Percentiles rank a stretch among this genome's conserved stretches.
Evolutionary conservation across 148 eudicot species (phyloP).

Genomic region (Silene conica): DNA sequence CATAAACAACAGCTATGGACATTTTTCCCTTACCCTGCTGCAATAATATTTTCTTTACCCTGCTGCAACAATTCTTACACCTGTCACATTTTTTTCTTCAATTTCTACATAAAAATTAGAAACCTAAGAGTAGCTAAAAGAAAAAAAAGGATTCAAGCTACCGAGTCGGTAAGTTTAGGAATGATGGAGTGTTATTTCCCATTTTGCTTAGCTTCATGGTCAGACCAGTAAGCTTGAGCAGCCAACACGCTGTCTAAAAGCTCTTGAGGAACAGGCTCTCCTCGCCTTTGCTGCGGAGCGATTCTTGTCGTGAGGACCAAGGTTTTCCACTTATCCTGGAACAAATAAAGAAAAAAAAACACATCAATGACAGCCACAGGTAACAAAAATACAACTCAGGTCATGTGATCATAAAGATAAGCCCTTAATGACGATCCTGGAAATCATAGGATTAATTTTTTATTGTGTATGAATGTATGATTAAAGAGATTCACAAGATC

Average conservation of each 20-base stretch:
- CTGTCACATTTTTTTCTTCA: conserved; percentile 7
- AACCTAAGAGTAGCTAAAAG: too few relatives aligned
- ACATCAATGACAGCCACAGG: neutral
- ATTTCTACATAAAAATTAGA: conserved; percentile 27
- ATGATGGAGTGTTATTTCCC: too few relatives aligned
- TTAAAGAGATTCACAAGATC: neutral
- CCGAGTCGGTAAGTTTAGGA: conserved; percentile 24
- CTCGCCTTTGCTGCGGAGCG: too few relatives aligned
- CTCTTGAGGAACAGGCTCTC: too few relatives aligned
- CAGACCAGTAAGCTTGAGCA: conserved; percentile 89
- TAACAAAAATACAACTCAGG: conserved; percentile 22
- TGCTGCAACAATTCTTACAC: conserved; percentile 11
- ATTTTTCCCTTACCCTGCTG: too few relatives aligned
- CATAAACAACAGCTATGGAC: too few relatives aligned
- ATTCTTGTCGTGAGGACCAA: too few relatives aligned
- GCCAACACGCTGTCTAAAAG: conserved; percentile 78
- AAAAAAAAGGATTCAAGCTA: conserved; percentile 12
- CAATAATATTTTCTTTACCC: conserved; percentile 7
- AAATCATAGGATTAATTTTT: conserved; percentile 21
- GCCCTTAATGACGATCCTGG: conserved; percentile 19
- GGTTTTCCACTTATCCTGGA: too few relatives aligned
- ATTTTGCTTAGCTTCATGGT: conserved; percentile 17
- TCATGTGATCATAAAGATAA: too few relatives aligned
- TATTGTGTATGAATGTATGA: conserved; percentile 6
- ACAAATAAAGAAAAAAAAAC: too few relatives aligned